Base-by-base conservation (phyloP, 2,329 filamentous ascomycete species). In the Ophiostoma novo-ulmi region DNA sequence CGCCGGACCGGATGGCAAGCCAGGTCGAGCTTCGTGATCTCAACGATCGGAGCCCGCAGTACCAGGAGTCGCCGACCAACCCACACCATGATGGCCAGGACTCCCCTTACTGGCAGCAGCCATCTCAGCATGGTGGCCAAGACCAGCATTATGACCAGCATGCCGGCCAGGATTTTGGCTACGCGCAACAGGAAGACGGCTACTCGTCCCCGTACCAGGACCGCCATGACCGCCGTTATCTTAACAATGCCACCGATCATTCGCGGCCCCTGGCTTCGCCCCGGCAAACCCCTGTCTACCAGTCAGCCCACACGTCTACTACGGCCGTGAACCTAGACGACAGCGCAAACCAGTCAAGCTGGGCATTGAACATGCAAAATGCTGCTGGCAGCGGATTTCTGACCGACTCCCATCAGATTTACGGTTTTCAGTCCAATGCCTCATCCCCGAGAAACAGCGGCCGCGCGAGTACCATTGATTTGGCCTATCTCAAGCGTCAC, bases 371-470 rank as follows among this genome's bases (percentile, higher is more conserved):
- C 31, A 55, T 67, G 61, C 69, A 70, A 55, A 70, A 70, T 13
- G 26, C 65, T 31, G n/a, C 58, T 35, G 63, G 55, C 44, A 72
- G 69, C 31, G 71, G 72, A 10, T 74, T 74, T 48, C 63, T 73
- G 67, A 73, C 73, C 22, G 73, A 73, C 22, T 72, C 70, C 1
- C 72, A 72, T 38, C 58, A 71, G 48, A 36, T 66, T 5, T 73
- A 63, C 35, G 73, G 63, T 31, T 74, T 71, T 20, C 69, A 69
- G 38, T 74, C 73, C 38, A 73, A 70, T 44, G 48, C 39, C 35
- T 71, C 73, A 5, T 72, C 73, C n/a, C 73, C 70, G 20, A 69
- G 73, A n/a, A 72, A 74, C 69, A 74, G 73, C 41, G 73, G 72
- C 39, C 72, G 69, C 10, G 72, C 71, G 20, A 72, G 71, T 35